Conservation (phyloP, 768 basidiomycete genomes). For the Gloeostereum incarnatum region DNA sequence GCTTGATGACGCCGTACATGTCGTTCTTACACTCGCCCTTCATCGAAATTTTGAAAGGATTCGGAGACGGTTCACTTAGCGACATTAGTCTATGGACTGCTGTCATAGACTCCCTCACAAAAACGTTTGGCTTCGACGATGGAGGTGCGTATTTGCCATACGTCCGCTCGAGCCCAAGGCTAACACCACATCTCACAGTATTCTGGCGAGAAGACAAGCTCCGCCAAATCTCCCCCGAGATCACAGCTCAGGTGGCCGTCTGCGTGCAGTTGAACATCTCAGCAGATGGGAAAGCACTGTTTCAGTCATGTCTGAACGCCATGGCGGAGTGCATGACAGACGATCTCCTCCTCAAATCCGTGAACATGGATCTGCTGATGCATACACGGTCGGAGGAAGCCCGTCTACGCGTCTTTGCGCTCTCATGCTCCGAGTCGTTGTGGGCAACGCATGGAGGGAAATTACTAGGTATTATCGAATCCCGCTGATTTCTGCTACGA, state of each 20-base stretch:
- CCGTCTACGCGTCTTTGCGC: conserved; percentile 56
- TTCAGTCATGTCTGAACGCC: conserved; percentile 44
- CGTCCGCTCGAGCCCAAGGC: background rate
- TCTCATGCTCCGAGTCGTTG: conserved; percentile 57
- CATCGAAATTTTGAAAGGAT: conserved; percentile 49
- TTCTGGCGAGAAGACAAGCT: conserved; percentile 89
- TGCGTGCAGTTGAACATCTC: conserved; percentile 26
- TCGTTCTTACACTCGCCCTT: conserved; percentile 64
- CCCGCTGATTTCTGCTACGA: background rate
- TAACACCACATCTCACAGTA: conserved; percentile 26
- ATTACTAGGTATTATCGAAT: conserved; percentile 47
- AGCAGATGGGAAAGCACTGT: conserved; percentile 27
- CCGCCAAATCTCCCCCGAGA: conserved; percentile 43
- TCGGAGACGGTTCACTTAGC: conserved; percentile 20
- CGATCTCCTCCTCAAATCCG: conserved; percentile 61
- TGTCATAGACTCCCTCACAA: conserved; percentile 51
- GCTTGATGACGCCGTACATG: conserved; percentile 89
- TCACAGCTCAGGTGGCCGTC: conserved; percentile 60
- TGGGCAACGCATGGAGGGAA: conserved; percentile 76
- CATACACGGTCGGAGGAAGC: conserved; percentile 81
- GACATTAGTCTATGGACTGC: conserved; percentile 52
- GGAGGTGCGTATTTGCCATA: conserved; percentile 43
- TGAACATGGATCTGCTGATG: conserved; percentile 83
- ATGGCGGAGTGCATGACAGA: conserved; percentile 43
- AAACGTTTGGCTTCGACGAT: conserved; percentile 72